Base-by-base conservation (phyloP, 805 yeast genomes). In the Wickerhamiella australiensis region DNA sequence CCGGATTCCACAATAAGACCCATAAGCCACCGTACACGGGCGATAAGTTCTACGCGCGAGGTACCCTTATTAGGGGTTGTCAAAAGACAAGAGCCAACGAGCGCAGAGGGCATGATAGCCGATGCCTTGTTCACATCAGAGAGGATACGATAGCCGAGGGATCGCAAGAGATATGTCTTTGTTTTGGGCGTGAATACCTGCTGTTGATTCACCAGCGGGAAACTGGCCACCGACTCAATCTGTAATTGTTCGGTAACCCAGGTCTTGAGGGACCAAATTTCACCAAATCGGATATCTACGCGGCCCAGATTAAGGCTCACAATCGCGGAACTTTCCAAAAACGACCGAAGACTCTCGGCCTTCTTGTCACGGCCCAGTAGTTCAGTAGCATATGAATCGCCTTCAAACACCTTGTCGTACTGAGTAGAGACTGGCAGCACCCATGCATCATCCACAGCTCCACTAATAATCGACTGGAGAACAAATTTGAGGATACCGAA, bases 331-430 rank as follows among this genome's bases (percentile, higher is more conserved):
- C 68, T 58, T 36, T 61, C 61, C 40, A 68, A 50, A 50, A 68
- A 67, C 17, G 63, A 67, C 42, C 61, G 48, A 38, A 75, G 68
- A 50, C 73, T 70, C 60, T 77, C 82, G 53, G 71, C 73, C 50
- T 68, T 69, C 61, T 77, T 77, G 58, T 77, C 81, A 44, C 68
- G 66, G 21, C 82, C 82, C 43, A 75, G 66, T 46, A 78, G 66
- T 58, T 78, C 82, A 40, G 71, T 69, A 23, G 77, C 71, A 57
- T 76, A 78, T 2, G 77, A 73, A 50, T 68, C 71, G 5, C 68
- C 68, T 59, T 78, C 83, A 46, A 76, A 75, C 8, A 77, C 75
- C 52, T 78, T 68, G 61, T 78, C 83, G 55, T 78, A 78, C 52
- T 76, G 77, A 21, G 79, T 75, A 18, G 80, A 68, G 2, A 78